Evolutionary conservation across 768 basidiomycete genomes (phyloP), one percentile per base, ranked within the genome.

Genomic region (Lentinula edodes): DNA sequence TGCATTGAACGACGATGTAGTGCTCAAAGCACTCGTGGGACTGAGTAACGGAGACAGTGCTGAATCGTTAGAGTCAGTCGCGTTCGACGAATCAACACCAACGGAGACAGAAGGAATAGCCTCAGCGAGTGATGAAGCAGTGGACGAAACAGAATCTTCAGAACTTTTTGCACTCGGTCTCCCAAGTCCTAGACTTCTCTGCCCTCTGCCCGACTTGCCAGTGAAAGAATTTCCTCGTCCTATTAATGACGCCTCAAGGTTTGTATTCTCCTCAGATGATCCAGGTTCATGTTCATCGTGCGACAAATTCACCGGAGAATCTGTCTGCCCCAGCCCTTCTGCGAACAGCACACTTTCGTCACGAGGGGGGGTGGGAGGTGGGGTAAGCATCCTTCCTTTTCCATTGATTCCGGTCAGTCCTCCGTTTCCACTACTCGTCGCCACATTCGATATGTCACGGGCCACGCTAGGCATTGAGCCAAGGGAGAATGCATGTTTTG

Each of bases 1-100:
- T 7, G 56, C 56, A 58, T 58, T 58, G 56, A 58, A 58, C 56
- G 53, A 54, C 16, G 53, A 32, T 5, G 51, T 52, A 15, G 51
- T 34, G 35, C 45, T 46, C 45, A 36, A 3, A 15, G 34, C 53
- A 18, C 35, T 38, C 5, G 53, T 39, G 16, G 53, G 53, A 18
- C 53, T 54, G 7, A 39, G 16, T 13, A 54, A 20, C 6, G 53
- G 53, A 39, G 38, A 52, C 7, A 52, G 5, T n/a, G 51, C 7
- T 6, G 51, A 32, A 5, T 15, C 15, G 5, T 28, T 13, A 39
- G 35, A 38, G 5, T n/a, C 2, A 34, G n/a, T 15, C 16, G 34
- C n/a, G 34, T 35, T 35, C 20, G 20, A 8, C 51, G 48, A 13
- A 9, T 28, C 20, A 23, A 28, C 51, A 20, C n/a, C 13, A 42